Percentiles rank a stretch among this genome's conserved stretches.
Conservation (phyloP, 2,329 filamentous ascomycete species). For the Verticillium nonalfalfae region DNA sequence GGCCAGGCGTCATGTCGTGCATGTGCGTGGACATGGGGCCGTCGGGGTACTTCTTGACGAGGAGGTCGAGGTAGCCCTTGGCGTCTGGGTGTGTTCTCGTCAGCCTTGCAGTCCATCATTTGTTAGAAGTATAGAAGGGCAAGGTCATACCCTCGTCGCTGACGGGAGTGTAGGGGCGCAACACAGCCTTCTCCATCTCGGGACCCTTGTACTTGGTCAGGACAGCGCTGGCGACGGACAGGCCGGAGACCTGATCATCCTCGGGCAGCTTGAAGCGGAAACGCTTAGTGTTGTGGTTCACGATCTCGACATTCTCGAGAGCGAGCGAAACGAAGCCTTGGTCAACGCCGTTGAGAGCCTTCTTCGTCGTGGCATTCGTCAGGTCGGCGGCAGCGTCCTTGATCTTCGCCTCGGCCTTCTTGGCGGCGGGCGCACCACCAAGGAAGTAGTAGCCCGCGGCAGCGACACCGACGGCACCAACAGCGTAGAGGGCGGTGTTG, state of each 20-base stretch:
- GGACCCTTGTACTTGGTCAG: constrained; percentile 86
- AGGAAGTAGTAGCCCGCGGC: constrained; percentile 52
- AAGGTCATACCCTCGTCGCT: constrained; percentile 69
- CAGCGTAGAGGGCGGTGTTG: constrained; percentile 55
- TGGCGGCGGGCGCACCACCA: constrained; percentile 42
- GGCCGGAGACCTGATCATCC: constrained; percentile 74
- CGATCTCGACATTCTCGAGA: constrained; percentile 67
- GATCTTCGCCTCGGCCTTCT: constrained; percentile 50
- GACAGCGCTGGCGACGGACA: constrained; percentile 77
- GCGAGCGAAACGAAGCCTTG: constrained; percentile 83
- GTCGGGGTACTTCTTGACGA: constrained; percentile 86
- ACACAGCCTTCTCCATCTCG: constrained; percentile 76
- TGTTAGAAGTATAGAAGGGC: background rate
- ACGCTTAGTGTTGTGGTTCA: constrained; percentile 95
- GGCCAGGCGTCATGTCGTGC: constrained; percentile 74
- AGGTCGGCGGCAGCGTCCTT: constrained; percentile 30
- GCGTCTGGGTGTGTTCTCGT: constrained; percentile 44
- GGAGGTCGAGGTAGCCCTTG: constrained; percentile 75
- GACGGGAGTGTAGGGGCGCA: constrained; percentile 89
- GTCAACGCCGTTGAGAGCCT: constrained; percentile 71
- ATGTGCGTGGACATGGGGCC: constrained; percentile 91
- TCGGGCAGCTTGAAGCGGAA: constrained; percentile 85
- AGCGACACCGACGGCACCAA: constrained; percentile 52
- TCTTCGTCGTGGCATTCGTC: constrained; percentile 31
- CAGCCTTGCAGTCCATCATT: background rate